phyloP scores from a whole-genome alignment of 306 rosid species.

The Citrullus amarus region DNA sequence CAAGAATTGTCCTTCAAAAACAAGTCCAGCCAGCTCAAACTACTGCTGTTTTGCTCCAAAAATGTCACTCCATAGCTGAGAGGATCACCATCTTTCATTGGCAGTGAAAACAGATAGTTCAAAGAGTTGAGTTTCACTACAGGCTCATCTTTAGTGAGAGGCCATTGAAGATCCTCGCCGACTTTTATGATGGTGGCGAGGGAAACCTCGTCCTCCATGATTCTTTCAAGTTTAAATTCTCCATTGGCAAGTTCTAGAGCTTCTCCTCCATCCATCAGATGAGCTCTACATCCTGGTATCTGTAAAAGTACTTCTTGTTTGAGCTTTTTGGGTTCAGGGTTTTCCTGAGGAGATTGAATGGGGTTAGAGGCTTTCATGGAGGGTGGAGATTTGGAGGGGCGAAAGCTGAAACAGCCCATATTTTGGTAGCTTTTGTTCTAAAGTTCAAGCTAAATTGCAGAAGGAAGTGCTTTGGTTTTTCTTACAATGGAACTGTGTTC shows the following conservation, averaged over 20 bases:
- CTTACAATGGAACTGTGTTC: neutral
- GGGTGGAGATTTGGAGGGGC: constrained; percentile 32
- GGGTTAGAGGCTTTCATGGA: constrained; percentile 12
- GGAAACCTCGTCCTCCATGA: constrained; percentile 45
- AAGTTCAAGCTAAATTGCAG: neutral
- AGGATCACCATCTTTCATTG: constrained; percentile 68
- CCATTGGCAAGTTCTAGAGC: constrained; percentile 55
- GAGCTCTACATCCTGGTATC: constrained; percentile 59
- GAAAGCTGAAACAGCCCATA: constrained; percentile 49
- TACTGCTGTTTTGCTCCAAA: constrained; percentile 26
- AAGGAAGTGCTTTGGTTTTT: neutral
- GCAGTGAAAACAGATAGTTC: constrained; percentile 63
- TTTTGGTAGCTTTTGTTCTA: neutral
- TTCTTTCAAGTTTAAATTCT: constrained; percentile 45
- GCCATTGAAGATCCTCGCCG: constrained; percentile 75
- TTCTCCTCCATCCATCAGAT: constrained; percentile 74
- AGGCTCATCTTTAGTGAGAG: constrained; percentile 93
- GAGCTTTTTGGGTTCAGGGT: constrained; percentile 17
- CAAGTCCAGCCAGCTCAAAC: constrained; percentile 44
- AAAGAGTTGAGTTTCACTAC: constrained; percentile 67
- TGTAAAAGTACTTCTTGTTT: constrained; percentile 43
- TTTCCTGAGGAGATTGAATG: neutral
- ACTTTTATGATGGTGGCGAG: constrained; percentile 66
- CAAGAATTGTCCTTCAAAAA: constrained; percentile 60
- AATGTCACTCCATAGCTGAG: constrained; percentile 86